A percentile compares a stretch with the other conserved stretches of the same genome.
phyloP scores from a whole-genome alignment of 2,329 filamentous ascomycete genomes.

The Periconia sp. region DNA sequence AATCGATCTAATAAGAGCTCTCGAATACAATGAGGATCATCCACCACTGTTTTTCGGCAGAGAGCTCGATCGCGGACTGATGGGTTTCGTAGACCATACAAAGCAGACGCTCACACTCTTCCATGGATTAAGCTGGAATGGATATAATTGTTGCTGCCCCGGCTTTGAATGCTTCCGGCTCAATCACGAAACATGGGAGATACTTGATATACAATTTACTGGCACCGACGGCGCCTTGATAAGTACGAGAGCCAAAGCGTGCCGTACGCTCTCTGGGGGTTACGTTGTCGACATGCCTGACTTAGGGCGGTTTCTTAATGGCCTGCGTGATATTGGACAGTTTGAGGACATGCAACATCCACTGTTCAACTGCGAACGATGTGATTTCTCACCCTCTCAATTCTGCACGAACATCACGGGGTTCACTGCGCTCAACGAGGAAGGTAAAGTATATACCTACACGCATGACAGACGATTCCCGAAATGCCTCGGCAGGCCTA shows the following conservation, averaged over 20 bases:
- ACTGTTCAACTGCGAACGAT: neutral
- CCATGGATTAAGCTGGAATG: too few species aligned
- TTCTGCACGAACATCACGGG: slow-evolving; percentile 28
- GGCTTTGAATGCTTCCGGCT: too few species aligned
- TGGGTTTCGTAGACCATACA: slow-evolving; percentile 6
- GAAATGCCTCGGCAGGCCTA: slow-evolving; percentile 27
- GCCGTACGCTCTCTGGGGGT: neutral
- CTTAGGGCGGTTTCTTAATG: slow-evolving; percentile 5
- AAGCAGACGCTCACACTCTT: slow-evolving; percentile 14
- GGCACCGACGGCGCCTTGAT: slow-evolving; percentile 10
- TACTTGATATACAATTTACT: slow-evolving; percentile 15
- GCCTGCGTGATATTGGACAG: neutral
- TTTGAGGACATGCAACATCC: neutral
- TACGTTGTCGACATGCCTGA: slow-evolving; percentile 6
- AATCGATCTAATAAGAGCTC: neutral
- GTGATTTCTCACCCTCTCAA: slow-evolving; percentile 10
- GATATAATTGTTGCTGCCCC: too few species aligned
- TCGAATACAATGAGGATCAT: neutral
- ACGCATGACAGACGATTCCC: slow-evolving; percentile 32
- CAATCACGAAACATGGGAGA: neutral
- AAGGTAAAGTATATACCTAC: slow-evolving; percentile 27
- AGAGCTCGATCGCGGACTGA: slow-evolving; percentile 1
- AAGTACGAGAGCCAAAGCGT: neutral
- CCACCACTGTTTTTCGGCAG: slow-evolving; percentile 8
- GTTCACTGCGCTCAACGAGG: slow-evolving; percentile 20